These are phyloP conservation scores for Monosporozyma siamensis DNA, from an alignment of 805 yeast species.

Conservation along the genomic window DNA sequence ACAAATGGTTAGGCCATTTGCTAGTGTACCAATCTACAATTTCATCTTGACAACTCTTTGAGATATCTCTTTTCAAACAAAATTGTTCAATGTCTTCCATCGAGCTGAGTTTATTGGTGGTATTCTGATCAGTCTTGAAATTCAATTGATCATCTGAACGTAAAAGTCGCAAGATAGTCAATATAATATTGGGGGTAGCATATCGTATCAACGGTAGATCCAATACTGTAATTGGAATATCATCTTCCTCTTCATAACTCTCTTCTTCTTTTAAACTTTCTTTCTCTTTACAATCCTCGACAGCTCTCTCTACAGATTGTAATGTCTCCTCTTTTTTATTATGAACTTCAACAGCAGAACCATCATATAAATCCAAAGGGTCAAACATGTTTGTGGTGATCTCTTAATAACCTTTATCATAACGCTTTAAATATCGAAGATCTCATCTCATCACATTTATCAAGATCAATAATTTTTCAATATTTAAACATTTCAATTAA, in stretches of 20 bases:
- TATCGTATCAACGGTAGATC: conserved; percentile 46
- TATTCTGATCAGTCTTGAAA: conserved; percentile 29
- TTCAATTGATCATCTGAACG: conserved; percentile 43
- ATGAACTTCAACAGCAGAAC: background rate
- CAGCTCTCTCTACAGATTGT: too few species aligned
- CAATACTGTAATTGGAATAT: conserved; percentile 38
- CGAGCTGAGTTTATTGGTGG: background rate
- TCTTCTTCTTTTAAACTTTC: conserved; percentile 5
- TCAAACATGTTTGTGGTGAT: conserved; percentile 22
- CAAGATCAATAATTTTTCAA: background rate
- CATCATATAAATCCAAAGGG: conserved; percentile 30
- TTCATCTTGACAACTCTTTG: conserved; percentile 14
- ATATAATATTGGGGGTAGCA: conserved; percentile 41
- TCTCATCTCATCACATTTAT: background rate
- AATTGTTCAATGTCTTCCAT: conserved; percentile 11
- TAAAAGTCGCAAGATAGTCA: conserved; percentile 39
- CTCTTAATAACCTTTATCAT: conserved; percentile 35
- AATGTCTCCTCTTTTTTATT: background rate
- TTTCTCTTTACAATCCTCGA: too few species aligned
- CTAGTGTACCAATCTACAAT: conserved; percentile 39
- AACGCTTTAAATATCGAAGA: too few species aligned
- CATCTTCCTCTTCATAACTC: conserved; percentile 19
- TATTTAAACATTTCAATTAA: background rate
- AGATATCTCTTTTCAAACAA: conserved; percentile 31
- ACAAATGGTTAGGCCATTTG: conserved; percentile 28